Base-by-base conservation (phyloP, 345 rosid species). In the Aquilaria sinensis region DNA sequence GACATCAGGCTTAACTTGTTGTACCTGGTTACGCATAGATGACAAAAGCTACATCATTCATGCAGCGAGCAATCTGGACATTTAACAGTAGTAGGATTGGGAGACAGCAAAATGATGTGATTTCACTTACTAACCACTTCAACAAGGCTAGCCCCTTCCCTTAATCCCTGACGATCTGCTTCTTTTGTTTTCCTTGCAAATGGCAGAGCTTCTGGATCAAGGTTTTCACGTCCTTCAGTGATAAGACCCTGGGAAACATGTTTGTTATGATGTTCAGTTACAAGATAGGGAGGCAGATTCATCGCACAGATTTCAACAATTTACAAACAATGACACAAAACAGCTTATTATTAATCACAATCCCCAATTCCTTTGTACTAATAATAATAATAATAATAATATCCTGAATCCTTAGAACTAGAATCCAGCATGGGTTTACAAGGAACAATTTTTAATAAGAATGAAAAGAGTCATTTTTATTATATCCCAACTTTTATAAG, bases 1-100 rank as follows among this genome's bases (percentile, higher is more conserved):
- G 73, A 94, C 99, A 77, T 94, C 96, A 70, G 97, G 97, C 75
- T 90, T 86, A 69, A 94, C 99, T 77, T 83, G 85, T 53, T 73
- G 82, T 74, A 94, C 97, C 97, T 94, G 79, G 72, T 70, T 51
- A 5, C 62, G 51, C 54, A 67, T 45, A 62, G 14, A 69, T 70
- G 58, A 74, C 33, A 46, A 48, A 49, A 43, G 49, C 5, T 37
- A 37, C 5, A 9, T 37, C 8, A 59, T 59, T 6, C 51, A 31
- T 5, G 58, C 5, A 30, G 31, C 12, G 41, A 55, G 2, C 7
- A 37, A 37, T 37, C 43, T 37, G 43, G 43, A 31, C 33, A 12
- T 14, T 55, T 31, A 31, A 14, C 32, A 31, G 31, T 29, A 54
- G 8, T 54, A 54, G 8, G 43, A 37, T 23, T 37, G 43, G 43